Conservation (phyloP, 495 filamentous ascomycete genomes). For the Daldinia loculata region DNA sequence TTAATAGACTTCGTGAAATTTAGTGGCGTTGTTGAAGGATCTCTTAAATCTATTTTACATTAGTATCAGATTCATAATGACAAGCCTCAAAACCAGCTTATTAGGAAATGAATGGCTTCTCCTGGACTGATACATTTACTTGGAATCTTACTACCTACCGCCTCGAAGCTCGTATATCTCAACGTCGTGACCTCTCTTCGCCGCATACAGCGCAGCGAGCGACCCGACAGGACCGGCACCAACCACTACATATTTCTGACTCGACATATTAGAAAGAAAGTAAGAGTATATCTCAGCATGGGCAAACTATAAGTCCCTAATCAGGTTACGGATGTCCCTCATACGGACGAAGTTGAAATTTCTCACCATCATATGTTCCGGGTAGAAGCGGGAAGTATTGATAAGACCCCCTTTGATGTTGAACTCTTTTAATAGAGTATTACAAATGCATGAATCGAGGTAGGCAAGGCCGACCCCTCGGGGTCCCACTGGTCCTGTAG, state of each 20-base stretch:
- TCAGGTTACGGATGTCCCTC: neutral
- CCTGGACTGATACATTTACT: neutral
- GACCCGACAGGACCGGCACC: constrained; percentile 94
- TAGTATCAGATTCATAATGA: constrained; percentile 6
- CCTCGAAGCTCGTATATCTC: constrained; percentile 93
- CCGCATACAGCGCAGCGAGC: constrained; percentile 91
- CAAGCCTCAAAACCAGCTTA: neutral
- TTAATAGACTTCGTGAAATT: constrained; percentile 99
- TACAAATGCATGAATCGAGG: neutral
- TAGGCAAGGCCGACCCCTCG: constrained; percentile 2
- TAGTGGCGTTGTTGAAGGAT: constrained; percentile 81
- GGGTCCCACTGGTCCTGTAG: neutral
- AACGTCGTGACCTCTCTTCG: constrained; percentile 83
- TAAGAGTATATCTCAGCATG: neutral
- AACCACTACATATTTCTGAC: constrained; percentile 81
- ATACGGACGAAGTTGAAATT: neutral
- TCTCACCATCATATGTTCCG: constrained; percentile 8
- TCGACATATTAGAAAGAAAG: constrained; percentile 22
- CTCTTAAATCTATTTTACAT: constrained; percentile 74
- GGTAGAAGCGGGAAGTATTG: constrained; percentile 26
- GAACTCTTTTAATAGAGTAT: neutral
- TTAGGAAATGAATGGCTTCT: neutral
- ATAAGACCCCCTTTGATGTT: neutral
- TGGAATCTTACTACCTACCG: constrained; percentile 66
- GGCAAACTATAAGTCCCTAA: neutral